Percentiles rank a stretch among this genome's conserved stretches.
phyloP scores from a whole-genome alignment of 1,284 basidiomycete species.

The Cerrena zonata region DNA sequence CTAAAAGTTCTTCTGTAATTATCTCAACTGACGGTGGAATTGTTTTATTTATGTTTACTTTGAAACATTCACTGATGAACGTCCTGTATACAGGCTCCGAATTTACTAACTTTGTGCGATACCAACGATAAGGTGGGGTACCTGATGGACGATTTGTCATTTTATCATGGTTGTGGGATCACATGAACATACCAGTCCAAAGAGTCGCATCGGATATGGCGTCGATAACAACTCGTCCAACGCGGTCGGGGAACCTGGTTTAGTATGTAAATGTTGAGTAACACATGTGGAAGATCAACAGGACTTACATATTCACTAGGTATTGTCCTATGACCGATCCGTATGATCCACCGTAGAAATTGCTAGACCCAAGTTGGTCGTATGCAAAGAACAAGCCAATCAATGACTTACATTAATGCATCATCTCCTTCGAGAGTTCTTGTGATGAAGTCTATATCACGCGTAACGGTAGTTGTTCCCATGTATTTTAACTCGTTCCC shows the following conservation, averaged over 20 bases:
- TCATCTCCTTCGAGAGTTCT: conserved; percentile 34
- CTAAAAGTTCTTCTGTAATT: not conserved
- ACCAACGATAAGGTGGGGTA: conserved; percentile 31
- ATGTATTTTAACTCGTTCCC: conserved; percentile 4
- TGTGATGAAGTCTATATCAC: conserved; percentile 33
- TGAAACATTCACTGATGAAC: conserved; percentile 30
- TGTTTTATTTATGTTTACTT: conserved; percentile 25
- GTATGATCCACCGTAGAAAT: conserved; percentile 24
- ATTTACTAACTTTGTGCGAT: conserved; percentile 25
- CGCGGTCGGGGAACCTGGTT: conserved; percentile 18
- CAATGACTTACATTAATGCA: conserved; percentile 32
- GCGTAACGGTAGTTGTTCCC: conserved; percentile 4
- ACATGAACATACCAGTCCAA: conserved; percentile 25
- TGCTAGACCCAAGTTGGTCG: conserved; percentile 15
- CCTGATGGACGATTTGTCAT: conserved; percentile 19
- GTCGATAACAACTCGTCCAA: conserved; percentile 22
- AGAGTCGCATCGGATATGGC: conserved; percentile 19
- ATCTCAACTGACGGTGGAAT: not conserved
- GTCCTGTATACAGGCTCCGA: conserved; percentile 29
- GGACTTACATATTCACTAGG: conserved; percentile 21
- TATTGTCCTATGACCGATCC: conserved; percentile 24
- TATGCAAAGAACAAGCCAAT: not conserved
- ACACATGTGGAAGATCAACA: not conserved
- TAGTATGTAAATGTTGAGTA: not conserved
- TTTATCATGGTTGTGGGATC: not conserved